These are phyloP conservation scores for Taphrina communis DNA, from an alignment of 1,139 yeast species.

Conservation along the genomic window DNA sequence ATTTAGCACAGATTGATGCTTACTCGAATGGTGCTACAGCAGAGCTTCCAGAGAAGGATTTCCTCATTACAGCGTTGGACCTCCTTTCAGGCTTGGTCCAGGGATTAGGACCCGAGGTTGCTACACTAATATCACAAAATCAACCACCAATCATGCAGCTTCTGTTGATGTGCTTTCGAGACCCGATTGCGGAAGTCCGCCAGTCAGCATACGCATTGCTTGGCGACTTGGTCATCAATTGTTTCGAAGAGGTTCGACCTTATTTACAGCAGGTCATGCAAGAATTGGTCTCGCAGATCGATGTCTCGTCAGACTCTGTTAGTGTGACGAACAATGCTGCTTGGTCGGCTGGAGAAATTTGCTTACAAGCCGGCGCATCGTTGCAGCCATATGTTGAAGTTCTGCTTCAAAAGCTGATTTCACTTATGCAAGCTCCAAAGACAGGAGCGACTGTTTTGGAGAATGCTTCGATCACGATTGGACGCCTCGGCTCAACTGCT, in stretches of 20 bases:
- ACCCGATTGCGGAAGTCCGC: slow-evolving; percentile 80
- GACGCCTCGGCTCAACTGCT: slow-evolving; percentile 76
- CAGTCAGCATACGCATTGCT: slow-evolving; percentile 89
- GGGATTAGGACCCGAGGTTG: slow-evolving; percentile 73
- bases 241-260: slow-evolving; percentile 65
- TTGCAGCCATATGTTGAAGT: slow-evolving; percentile 67
- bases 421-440: slow-evolving; percentile 63
- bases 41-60: slow-evolving; percentile 87
- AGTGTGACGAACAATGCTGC: slow-evolving; percentile 86
- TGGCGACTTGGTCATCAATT: slow-evolving; percentile 80
- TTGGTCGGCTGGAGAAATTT: slow-evolving; percentile 91
- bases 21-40: slow-evolving; percentile 69
- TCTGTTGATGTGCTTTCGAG: slow-evolving; percentile 73
- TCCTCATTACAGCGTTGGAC: slow-evolving; percentile 85
- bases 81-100: slow-evolving; percentile 89
- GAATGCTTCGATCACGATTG: slow-evolving; percentile 89
- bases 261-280: slow-evolving; percentile 64
- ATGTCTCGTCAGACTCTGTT: slow-evolving; percentile 61
- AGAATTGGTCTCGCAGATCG: slow-evolving; percentile 65
- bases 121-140: slow-evolving; percentile 58
- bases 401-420: slow-evolving; percentile 66
- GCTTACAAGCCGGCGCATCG: slow-evolving; percentile 63
- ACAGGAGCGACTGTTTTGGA: slow-evolving; percentile 67
- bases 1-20: slow-evolving; percentile 70
- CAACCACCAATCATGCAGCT: slow-evolving; percentile 64